Evolutionary conservation across 2,329 filamentous ascomycete species (phyloP).

Genomic region (Cladosporium halotolerans): DNA sequence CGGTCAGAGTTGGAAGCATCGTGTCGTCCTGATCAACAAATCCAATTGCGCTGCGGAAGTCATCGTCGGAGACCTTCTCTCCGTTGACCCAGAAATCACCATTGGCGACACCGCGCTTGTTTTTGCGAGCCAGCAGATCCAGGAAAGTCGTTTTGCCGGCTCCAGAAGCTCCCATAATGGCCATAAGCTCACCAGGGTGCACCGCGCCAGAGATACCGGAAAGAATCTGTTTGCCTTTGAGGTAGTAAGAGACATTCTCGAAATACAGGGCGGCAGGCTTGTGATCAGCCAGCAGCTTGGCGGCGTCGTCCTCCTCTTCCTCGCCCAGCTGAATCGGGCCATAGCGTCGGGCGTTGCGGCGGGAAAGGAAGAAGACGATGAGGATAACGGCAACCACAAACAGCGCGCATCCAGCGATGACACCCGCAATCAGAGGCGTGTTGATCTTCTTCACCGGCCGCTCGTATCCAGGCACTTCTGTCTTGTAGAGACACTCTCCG

Average conservation of each 20-base stretch:
- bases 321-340: conserved; percentile 72
- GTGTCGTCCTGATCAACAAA: conserved; percentile 99
- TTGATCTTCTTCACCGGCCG: conserved; percentile 91
- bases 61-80: conserved; percentile 73
- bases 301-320: conserved; percentile 77
- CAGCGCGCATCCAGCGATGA: conserved; percentile 78
- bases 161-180: conserved; percentile 96
- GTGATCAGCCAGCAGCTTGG: conserved; percentile 83
- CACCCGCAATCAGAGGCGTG: conserved; percentile 87
- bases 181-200: conserved; percentile 90
- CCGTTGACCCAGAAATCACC: conserved; percentile 93
- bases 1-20: conserved; percentile 89
- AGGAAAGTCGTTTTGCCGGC: conserved; percentile 97
- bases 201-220: conserved; percentile 74
- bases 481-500: conserved; percentile 89
- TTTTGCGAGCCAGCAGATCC: conserved; percentile 92
- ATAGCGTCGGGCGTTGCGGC: conserved; percentile 58
- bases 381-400: conserved; percentile 86
- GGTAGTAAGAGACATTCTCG: conserved; percentile 74
- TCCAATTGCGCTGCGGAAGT: conserved; percentile 87
- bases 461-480: conserved; percentile 85
- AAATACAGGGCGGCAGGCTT: conserved; percentile 86
- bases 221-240: conserved; percentile 85
- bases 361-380: conserved; percentile 78
- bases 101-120: conserved; percentile 73